These are phyloP conservation scores for Eragrostis nindensis DNA, from an alignment of 176 grass and related monocot genomes.

Conservation along the genomic window DNA sequence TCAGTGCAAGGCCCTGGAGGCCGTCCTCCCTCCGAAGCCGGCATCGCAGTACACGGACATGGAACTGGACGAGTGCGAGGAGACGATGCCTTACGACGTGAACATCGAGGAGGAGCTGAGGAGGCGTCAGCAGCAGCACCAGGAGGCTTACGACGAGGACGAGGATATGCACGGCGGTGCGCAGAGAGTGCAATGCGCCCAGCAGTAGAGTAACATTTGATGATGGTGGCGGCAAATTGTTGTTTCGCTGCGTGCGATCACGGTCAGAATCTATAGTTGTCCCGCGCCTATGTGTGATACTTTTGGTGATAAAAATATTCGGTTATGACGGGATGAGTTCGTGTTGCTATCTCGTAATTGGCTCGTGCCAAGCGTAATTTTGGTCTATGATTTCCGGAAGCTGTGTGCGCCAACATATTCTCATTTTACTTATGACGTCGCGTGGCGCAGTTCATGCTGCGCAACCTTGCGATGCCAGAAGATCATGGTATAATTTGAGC, in stretches of 20 bases:
- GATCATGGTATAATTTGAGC: too few species aligned
- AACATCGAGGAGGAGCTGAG: constrained; percentile 85
- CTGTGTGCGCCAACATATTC: too few species aligned
- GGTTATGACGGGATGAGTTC: not conserved
- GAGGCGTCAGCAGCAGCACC: constrained; percentile 77
- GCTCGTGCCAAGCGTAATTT: too few species aligned
- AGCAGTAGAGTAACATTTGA: constrained; percentile 52
- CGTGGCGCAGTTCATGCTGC: too few species aligned
- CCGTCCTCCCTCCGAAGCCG: constrained; percentile 58
- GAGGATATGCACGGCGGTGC: constrained; percentile 64
- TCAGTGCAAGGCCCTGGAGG: constrained; percentile 74
- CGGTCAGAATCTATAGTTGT: constrained; percentile 15
- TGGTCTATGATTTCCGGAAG: too few species aligned
- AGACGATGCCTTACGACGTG: constrained; percentile 68
- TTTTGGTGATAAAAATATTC: constrained; percentile 4
- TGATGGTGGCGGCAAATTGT: constrained; percentile 12
- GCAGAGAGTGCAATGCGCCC: constrained; percentile 87
- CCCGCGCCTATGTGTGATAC: constrained; percentile 5
- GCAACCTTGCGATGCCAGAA: too few species aligned
- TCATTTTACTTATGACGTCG: too few species aligned
- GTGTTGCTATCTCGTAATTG: too few species aligned
- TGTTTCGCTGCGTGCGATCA: constrained; percentile 8
- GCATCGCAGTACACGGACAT: constrained; percentile 64
- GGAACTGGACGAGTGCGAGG: constrained; percentile 93
- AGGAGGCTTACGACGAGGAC: constrained; percentile 87